These are phyloP conservation scores for Periglandula ipomoeae DNA, from an alignment of 2,329 filamentous ascomycete genomes.

Conservation along the genomic window DNA sequence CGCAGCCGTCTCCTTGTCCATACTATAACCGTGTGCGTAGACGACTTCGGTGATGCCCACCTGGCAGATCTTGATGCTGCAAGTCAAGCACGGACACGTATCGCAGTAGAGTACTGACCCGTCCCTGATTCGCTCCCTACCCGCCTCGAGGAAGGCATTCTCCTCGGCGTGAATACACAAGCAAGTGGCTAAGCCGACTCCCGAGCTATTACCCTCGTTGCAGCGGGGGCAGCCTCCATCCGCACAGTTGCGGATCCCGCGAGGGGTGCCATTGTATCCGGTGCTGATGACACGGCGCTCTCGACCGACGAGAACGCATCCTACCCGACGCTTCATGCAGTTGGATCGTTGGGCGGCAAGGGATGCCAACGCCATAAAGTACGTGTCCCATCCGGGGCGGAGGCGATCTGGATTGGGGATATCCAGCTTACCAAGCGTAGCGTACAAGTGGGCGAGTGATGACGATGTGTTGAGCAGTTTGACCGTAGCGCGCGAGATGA, in stretches of 20 bases:
- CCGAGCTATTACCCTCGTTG: slow-evolving; percentile 63
- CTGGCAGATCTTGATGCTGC: slow-evolving; percentile 97
- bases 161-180: slow-evolving; percentile 97
- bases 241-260: slow-evolving; percentile 80
- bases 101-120: slow-evolving; percentile 85
- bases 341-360: slow-evolving; percentile 86
- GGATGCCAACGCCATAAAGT: slow-evolving; percentile 95
- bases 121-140: slow-evolving; percentile 77
- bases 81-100: slow-evolving; percentile 93
- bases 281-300: slow-evolving; percentile 85
- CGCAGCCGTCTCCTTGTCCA: slow-evolving; percentile 75
- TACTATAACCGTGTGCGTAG: slow-evolving; percentile 87
- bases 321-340: slow-evolving; percentile 96
- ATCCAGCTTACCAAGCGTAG: slow-evolving; percentile 63
- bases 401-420: slow-evolving; percentile 71
- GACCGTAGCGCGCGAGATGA: slow-evolving; percentile 74
- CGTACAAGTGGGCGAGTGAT: slow-evolving; percentile 61
- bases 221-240: slow-evolving; percentile 86
- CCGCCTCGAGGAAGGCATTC: slow-evolving; percentile 90
- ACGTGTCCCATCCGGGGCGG: slow-evolving; percentile 88
- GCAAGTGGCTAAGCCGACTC: slow-evolving; percentile 73
- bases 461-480: slow-evolving; percentile 78
- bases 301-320: slow-evolving; percentile 77
- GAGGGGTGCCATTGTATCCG: slow-evolving; percentile 95
- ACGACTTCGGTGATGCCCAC: slow-evolving; percentile 94